These are phyloP conservation scores for Parastagonospora nodorum DNA, from an alignment of 2,329 filamentous ascomycete genomes.

Conservation along the genomic window DNA sequence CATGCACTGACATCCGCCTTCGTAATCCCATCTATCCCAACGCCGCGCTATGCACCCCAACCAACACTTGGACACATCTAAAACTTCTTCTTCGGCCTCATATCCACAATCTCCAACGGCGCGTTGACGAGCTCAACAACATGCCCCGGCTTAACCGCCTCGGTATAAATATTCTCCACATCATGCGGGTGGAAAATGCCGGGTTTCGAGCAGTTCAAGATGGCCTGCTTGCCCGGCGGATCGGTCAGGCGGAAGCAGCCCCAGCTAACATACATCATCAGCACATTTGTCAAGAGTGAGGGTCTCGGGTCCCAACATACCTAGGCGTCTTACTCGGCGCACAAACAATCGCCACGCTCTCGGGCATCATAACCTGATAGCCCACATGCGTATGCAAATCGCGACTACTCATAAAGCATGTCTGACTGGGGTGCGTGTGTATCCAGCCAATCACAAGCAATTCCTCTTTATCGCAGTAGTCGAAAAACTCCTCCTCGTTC, in stretches of 20 bases:
- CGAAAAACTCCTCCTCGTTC: constrained; percentile 82
- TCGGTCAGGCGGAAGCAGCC: constrained; percentile 93
- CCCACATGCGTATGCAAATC: constrained; percentile 93
- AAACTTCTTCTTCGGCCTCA: constrained; percentile 47
- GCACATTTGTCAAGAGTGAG: background rate
- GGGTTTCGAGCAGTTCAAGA: constrained; percentile 76
- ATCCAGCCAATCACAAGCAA: constrained; percentile 94
- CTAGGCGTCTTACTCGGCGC: constrained; percentile 79
- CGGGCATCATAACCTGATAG: constrained; percentile 94
- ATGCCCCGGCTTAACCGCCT: constrained; percentile 65
- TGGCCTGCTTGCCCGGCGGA: constrained; percentile 85
- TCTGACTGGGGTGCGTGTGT: constrained; percentile 94
- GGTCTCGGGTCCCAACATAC: constrained; percentile 58
- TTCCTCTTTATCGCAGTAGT: constrained; percentile 85
- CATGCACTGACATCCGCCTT: too few relatives aligned
- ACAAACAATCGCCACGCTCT: constrained; percentile 96
- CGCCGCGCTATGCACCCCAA: constrained; percentile 17
- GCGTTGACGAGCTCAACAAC: constrained; percentile 63
- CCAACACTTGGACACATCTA: background rate
- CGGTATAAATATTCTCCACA: constrained; percentile 76
- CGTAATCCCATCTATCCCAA: background rate
- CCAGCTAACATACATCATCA: constrained; percentile 62
- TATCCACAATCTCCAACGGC: constrained; percentile 69
- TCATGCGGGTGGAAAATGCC: constrained; percentile 83
- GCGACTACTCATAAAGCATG: constrained; percentile 95